These are phyloP conservation scores for Mortierella sp. DNA, from an alignment of 371 early-diverging fungal species.

Conservation along the genomic window DNA sequence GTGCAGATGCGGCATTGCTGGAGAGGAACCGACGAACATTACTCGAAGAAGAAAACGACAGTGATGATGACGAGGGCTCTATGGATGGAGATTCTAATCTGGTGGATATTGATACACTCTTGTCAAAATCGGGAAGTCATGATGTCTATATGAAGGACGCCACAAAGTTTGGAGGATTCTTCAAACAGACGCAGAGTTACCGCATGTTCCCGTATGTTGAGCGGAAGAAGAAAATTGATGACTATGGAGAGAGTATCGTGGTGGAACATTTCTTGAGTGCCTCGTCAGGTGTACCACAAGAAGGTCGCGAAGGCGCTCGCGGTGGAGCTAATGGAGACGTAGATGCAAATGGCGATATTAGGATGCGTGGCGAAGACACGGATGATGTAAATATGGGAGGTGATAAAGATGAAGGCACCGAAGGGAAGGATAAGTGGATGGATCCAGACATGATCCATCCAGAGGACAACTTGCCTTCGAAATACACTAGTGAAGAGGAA, in stretches of 20 bases:
- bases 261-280: constrained; percentile 76
- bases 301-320: constrained; percentile 56
- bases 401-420: constrained; percentile 38
- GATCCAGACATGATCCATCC: constrained; percentile 61
- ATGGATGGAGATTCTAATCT: constrained; percentile 37
- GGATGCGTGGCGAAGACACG: constrained; percentile 40
- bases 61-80: constrained; percentile 65
- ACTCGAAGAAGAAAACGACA: constrained; percentile 82
- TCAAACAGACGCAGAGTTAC: constrained; percentile 85
- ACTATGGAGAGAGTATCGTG: constrained; percentile 95
- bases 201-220: constrained; percentile 94
- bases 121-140: constrained; percentile 66
- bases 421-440: constrained; percentile 60
- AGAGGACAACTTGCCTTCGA: constrained; percentile 77
- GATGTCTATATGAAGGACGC: constrained; percentile 88
- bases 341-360: constrained; percentile 44
- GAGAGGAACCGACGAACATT: constrained; percentile 73
- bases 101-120: constrained; percentile 62
- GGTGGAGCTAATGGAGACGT: constrained; percentile 55
- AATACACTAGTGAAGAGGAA: constrained; percentile 73
- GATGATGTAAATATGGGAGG: constrained; percentile 37
- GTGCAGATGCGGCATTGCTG: constrained; percentile 79
- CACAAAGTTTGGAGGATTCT: constrained; percentile 77
- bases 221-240: constrained; percentile 85
- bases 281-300: constrained; percentile 54